A percentile compares a stretch with the other conserved stretches of the same genome.
phyloP scores from a whole-genome alignment of 805 yeast genomes.

The Suhomyces emberorum region DNA sequence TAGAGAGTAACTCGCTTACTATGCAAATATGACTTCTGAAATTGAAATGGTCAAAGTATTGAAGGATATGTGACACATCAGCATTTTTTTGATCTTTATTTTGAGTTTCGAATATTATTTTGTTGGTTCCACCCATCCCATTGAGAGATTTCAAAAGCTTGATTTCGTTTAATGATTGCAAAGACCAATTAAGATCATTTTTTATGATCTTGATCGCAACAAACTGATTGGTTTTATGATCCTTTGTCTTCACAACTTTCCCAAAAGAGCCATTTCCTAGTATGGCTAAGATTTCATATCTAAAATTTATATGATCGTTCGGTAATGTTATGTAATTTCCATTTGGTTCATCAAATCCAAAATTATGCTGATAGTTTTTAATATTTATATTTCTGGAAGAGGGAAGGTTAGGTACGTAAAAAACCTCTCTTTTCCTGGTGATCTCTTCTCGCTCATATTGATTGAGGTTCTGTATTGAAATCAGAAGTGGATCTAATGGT shows the following conservation, averaged over 20 bases:
- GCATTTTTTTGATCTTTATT: background rate
- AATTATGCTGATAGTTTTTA: conserved; percentile 44
- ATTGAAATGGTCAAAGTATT: conserved; percentile 64
- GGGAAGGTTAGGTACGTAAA: conserved; percentile 43
- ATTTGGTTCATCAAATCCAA: conserved; percentile 68
- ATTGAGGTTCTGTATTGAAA: conserved; percentile 27
- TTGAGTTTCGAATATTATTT: background rate
- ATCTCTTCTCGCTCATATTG: conserved; percentile 63
- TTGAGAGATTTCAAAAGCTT: conserved; percentile 55
- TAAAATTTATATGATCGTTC: conserved; percentile 73
- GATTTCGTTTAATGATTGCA: conserved; percentile 78
- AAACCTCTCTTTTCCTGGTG: conserved; percentile 45
- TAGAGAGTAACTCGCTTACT: conserved; percentile 65
- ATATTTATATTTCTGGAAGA: conserved; percentile 29
- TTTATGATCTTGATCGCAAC: conserved; percentile 80
- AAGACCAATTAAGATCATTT: conserved; percentile 66
- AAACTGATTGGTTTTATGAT: conserved; percentile 51
- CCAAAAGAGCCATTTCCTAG: conserved; percentile 87
- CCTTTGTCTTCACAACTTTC: conserved; percentile 64
- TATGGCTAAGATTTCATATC: conserved; percentile 58
- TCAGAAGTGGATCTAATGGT: conserved; percentile 1
- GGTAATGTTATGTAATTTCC: conserved; percentile 55
- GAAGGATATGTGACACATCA: conserved; percentile 3
- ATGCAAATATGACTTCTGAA: conserved; percentile 84
- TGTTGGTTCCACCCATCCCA: conserved; percentile 8